These are phyloP conservation scores for Eustoma russellianum DNA, from an alignment of 257 asterid genomes.

Conservation along the genomic window DNA sequence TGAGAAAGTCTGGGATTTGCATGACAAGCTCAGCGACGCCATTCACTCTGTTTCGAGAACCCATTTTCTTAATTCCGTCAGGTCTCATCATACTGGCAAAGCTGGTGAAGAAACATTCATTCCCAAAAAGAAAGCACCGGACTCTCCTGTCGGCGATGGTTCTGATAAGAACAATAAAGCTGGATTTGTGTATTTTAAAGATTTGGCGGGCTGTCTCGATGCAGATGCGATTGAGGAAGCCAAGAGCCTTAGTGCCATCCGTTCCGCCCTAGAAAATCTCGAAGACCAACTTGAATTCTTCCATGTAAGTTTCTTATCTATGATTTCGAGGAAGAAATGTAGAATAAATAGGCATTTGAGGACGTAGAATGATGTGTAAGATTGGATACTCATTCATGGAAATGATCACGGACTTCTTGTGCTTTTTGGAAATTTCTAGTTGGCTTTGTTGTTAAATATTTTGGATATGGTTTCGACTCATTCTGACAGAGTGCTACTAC, in stretches of 20 bases:
- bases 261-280: slow-evolving; percentile 85
- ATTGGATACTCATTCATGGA: too few species aligned
- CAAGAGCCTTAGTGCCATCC: slow-evolving; percentile 75
- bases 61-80: slow-evolving; percentile 66
- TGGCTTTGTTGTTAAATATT: too few species aligned
- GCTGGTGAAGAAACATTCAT: not conserved
- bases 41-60: slow-evolving; percentile 81
- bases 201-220: slow-evolving; percentile 38
- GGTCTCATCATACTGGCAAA: slow-evolving; percentile 30
- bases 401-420: too few species aligned
- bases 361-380: too few species aligned
- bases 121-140: slow-evolving; percentile 3
- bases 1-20: slow-evolving; percentile 88
- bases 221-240: slow-evolving; percentile 79
- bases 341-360: too few species aligned
- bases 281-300: slow-evolving; percentile 96
- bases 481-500: too few species aligned
- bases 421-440: too few species aligned
- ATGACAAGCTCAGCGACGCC: slow-evolving; percentile 95
- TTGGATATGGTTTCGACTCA: too few species aligned
- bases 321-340: too few species aligned
- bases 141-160: not conserved
- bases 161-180: slow-evolving; percentile 10
- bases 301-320: slow-evolving; percentile 31
- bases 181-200: slow-evolving; percentile 80